These are phyloP conservation scores for Macaranga tanarius DNA, from an alignment of 441 rosid genomes.

Conservation along the genomic window DNA sequence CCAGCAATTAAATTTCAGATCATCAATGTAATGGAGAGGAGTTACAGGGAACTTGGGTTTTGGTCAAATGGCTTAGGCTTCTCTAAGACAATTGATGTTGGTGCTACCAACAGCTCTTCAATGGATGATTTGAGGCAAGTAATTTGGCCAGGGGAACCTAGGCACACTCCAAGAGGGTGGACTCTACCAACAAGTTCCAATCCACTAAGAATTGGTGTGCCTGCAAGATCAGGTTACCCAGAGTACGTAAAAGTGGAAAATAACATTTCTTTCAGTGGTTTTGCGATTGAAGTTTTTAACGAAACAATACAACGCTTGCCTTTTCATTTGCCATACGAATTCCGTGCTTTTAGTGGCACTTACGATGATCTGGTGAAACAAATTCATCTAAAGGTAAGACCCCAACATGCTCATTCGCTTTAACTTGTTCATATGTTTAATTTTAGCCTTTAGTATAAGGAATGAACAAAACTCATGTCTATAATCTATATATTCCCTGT, in stretches of 20 bases:
- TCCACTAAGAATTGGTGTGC: constrained; percentile 31
- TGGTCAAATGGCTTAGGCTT: constrained; percentile 31
- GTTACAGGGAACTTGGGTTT: constrained; percentile 26
- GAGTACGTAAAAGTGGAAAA: constrained; percentile 17
- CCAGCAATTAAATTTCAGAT: constrained; percentile 17
- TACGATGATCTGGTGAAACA: constrained; percentile 18
- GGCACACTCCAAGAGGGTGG: constrained; percentile 27
- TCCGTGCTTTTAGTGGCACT: not conserved
- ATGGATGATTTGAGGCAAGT: constrained; percentile 25
- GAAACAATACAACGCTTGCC: constrained; percentile 13
- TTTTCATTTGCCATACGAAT: constrained; percentile 4
- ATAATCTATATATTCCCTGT: too few species aligned
- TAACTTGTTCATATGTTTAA: too few species aligned
- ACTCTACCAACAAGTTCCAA: not conserved
- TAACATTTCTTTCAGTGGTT: constrained; percentile 10
- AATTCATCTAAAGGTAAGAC: constrained; percentile 22
- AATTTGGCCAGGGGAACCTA: constrained; percentile 28
- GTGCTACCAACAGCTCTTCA: not conserved
- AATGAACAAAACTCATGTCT: too few species aligned
- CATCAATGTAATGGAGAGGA: constrained; percentile 26
- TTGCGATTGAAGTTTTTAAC: constrained; percentile 23
- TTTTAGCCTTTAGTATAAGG: too few species aligned
- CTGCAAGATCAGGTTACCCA: not conserved
- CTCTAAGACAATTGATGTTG: not conserved
- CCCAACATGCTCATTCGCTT: not conserved